Evolutionary conservation across 73 alveolate species (phyloP).

Genomic region (Breviolum minutum): DNA sequence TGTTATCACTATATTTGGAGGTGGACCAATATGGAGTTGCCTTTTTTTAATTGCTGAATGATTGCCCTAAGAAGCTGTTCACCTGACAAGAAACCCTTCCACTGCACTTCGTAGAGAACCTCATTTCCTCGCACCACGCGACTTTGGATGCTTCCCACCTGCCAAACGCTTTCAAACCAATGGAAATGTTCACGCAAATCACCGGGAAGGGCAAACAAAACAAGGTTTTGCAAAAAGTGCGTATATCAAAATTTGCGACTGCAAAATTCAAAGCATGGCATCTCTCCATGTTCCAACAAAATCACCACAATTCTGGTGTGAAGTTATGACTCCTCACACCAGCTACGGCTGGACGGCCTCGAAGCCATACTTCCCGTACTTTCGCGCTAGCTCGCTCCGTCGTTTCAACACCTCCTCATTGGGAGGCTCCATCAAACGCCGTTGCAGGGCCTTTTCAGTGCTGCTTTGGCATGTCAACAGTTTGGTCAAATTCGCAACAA

Average conservation of each 20-base stretch:
- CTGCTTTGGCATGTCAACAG: no score
- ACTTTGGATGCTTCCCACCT: slow-evolving; percentile 91
- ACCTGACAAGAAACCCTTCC: slow-evolving; percentile 13
- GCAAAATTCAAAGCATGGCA: no score
- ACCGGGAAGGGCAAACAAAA: not conserved
- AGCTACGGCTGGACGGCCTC: slow-evolving; percentile 34
- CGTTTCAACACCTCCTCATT: slow-evolving; percentile 79
- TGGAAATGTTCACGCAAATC: not conserved
- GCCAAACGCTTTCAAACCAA: no score
- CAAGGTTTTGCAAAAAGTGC: not conserved
- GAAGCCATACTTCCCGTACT: slow-evolving; percentile 92
- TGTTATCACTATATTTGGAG: no score
- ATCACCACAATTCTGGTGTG: not conserved
- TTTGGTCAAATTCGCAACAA: no score
- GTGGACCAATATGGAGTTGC: no score
- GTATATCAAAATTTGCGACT: not conserved
- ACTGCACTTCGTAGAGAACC: slow-evolving; percentile 84
- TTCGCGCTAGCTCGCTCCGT: slow-evolving; percentile 71
- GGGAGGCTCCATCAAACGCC: slow-evolving; percentile 87
- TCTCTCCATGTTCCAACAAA: not conserved
- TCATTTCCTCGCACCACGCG: slow-evolving; percentile 83
- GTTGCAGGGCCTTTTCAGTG: slow-evolving; percentile 71
- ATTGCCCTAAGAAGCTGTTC: no score
- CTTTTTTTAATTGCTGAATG: no score
- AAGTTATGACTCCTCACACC: not conserved